Evolutionary conservation across 768 basidiomycete genomes (phyloP), one percentile per base, ranked within the genome.

Genomic region (Gloeopeniophorella convolvens): DNA sequence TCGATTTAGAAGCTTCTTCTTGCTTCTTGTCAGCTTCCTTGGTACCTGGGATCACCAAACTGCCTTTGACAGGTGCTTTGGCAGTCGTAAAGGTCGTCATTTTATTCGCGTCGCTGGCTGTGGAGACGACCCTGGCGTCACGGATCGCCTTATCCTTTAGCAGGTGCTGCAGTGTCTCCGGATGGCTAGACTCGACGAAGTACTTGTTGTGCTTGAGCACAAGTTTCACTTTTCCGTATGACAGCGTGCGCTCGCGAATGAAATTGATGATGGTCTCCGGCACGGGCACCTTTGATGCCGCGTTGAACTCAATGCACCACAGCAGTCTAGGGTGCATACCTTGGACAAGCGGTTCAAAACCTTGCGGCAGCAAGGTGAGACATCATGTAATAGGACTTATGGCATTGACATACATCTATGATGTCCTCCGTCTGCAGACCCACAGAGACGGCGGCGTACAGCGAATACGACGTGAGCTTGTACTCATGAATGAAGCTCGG

Each of bases 401-500:
- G 58, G 59, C 55, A 28, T 35, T 21, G 33, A 53, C 82, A 63
- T 59, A 97, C 95, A 74, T 94, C 92, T 67, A 98, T 96, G 60
- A 98, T 98, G 66, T 98, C 94, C 60, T 95, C 87, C 8, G 96
- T 98, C 65, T 98, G 91, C 24, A 99, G 72, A 24, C 96, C 96
- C 53, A 99, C 96, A 12, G 95, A 97, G 55, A 99, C 95, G 42
- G 96, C 96, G 53, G 96, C 96, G 67, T 99, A 98, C 13, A 99
- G 74, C 15, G 95, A 98, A 68, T 98, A 96, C 37, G 93, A 86
- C 50, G 95, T 98, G 64, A 99, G 81, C 70, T 95, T 92, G 77
- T 98, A 99, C 74, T 98, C 96, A 71, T 99, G 95, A 56, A 98
- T 94, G 70, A 95, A 92, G 41, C 91, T 84, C 45, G 96, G 96